Evolutionary conservation across 306 rosid species (phyloP), one percentile per base, ranked within the genome.

Genomic region (Trifolium repens): DNA sequence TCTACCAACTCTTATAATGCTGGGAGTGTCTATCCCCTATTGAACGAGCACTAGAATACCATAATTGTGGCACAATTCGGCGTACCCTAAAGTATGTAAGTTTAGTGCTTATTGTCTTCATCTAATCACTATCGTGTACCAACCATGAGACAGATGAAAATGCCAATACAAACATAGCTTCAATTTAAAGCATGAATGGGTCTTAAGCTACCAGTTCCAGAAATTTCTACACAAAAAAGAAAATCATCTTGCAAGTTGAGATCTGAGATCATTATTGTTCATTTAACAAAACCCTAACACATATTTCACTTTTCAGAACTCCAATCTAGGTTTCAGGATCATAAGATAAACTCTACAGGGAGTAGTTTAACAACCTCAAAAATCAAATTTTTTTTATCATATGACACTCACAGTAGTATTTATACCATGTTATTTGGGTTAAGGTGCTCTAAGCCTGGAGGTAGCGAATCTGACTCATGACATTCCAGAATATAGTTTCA

Each of bases 11-110:
- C 55, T 57, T 22, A 15, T 58, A 46, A 66, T 19, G 65, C 22
- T 13, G 54, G 4, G 67, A 59, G 34, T 59, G 80, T 69, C 47
- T 59, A 58, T 11, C 22, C 42, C 9, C 2, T 59, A 57, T 54
- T 54, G 63, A 72, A 72, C 40, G 35, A 64, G 73, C 27, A 72
- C 35, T 40, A 53, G 50, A 71, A 50, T 50, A 63, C 47, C n/a
- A 39, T 4, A 63, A 52, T 30, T 63, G 68, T 32, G 71, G 63
- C 63, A 73, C 12, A 30, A 46, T 62, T 59, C 3, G 5, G 69
- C 4, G 32, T 46, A 44, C 8, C 15, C 64, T 63, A 17, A 69
- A 34, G 52, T 35, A 63, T 19, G 43, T 49, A 59, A 58, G 34
- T 66, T 69, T 47, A 69, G 19, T 54, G 10, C 40, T 5, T 60